Evolutionary conservation across 768 basidiomycete genomes (phyloP).

Genomic region (Mycena kentingensis): DNA sequence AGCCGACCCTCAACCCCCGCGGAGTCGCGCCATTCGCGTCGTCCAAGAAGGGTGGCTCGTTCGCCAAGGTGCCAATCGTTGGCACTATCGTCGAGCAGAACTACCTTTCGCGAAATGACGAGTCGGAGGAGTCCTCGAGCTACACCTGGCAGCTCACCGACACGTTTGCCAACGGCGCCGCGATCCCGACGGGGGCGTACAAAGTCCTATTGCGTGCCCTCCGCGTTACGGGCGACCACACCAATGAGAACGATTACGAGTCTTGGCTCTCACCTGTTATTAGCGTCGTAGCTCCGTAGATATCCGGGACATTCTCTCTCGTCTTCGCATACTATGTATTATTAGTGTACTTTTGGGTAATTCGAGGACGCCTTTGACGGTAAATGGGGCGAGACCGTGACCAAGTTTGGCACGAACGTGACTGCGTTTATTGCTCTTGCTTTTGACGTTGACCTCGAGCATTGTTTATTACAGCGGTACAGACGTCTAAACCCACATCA

Average conservation of each 20-base stretch:
- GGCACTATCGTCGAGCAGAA: conserved; percentile 11
- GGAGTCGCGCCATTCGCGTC: conserved; percentile 28
- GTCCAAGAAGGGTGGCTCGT: conserved; percentile 42
- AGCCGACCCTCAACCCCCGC: conserved; percentile 39
- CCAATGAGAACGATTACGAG: conserved; percentile 45
- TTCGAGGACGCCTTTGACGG: no score
- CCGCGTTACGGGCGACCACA: conserved; percentile 44
- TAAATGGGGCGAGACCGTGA: no score
- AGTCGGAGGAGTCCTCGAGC: neutral
- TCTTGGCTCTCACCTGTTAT: conserved; percentile 47
- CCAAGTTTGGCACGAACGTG: no score
- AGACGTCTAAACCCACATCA: no score
- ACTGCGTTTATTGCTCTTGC: no score
- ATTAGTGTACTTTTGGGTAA: no score
- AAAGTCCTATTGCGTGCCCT: conserved; percentile 43
- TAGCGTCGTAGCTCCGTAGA: no score
- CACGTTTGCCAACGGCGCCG: conserved; percentile 46
- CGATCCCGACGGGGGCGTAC: conserved; percentile 45
- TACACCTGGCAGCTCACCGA: conserved; percentile 24
- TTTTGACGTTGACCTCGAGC: no score
- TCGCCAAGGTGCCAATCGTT: conserved; percentile 31
- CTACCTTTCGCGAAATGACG: conserved; percentile 17
- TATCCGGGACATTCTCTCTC: no score
- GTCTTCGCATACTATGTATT: no score
- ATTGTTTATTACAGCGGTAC: no score